A percentile compares a stretch with the other conserved stretches of the same genome.
Evolutionary conservation across 1,139 yeast genomes (phyloP).

Genomic region (Pichia sp.): DNA sequence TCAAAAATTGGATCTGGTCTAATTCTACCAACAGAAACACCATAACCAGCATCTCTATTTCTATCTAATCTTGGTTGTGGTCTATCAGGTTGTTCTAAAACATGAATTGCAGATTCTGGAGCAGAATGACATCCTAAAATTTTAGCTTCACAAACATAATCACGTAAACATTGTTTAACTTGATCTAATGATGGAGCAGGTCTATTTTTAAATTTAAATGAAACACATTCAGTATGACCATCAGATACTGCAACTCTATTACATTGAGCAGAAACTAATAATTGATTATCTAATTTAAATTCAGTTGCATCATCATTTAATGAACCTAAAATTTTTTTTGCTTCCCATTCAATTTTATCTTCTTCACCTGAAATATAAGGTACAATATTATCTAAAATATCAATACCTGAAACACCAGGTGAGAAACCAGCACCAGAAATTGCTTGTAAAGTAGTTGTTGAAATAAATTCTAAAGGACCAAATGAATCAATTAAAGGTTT

Average conservation of each 20-base stretch:
- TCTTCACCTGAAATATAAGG: slow-evolving; percentile 97
- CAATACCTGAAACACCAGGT: slow-evolving; percentile 96
- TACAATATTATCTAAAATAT: slow-evolving; percentile 86
- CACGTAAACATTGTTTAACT: slow-evolving; percentile 61
- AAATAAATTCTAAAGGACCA: slow-evolving; percentile 83
- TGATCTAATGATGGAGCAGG: slow-evolving; percentile 83
- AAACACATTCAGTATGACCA: slow-evolving; percentile 95
- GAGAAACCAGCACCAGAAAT: slow-evolving; percentile 98
- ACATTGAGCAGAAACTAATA: slow-evolving; percentile 92
- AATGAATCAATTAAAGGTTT: slow-evolving; percentile 83
- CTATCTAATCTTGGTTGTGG: slow-evolving; percentile 99
- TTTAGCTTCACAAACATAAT: slow-evolving; percentile 81
- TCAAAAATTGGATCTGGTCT: slow-evolving; percentile 92
- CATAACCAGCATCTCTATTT: slow-evolving; percentile 89
- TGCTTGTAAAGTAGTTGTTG: slow-evolving; percentile 93
- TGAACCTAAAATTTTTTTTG: slow-evolving; percentile 82
- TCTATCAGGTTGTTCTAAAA: slow-evolving; percentile 83
- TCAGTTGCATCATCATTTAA: slow-evolving; percentile 48
- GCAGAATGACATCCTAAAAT: slow-evolving; percentile 81
- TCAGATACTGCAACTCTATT: slow-evolving; percentile 96
- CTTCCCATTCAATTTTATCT: slow-evolving; percentile 98
- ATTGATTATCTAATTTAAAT: slow-evolving; percentile 60
- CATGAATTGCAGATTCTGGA: slow-evolving; percentile 87
- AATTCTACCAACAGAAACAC: slow-evolving; percentile 91
- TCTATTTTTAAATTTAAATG: slow-evolving; percentile 73